A percentile compares a stretch with the other conserved stretches of the same genome.
These are phyloP conservation scores for Dioszegia crocea DNA, from an alignment of 768 basidiomycete species.

Conservation along the genomic window DNA sequence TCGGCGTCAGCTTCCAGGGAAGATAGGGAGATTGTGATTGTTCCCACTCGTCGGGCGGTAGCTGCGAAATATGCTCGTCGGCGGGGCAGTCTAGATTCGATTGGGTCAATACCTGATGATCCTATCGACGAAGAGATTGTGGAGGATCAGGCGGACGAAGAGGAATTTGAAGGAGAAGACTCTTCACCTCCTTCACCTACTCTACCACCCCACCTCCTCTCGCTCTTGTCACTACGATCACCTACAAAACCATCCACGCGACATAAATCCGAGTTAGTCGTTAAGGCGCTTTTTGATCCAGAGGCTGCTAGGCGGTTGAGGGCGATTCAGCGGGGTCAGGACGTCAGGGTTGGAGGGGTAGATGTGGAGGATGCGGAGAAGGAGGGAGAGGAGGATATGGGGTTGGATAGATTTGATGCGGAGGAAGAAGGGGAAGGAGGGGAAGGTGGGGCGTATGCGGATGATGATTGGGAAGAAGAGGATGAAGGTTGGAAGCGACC, in stretches of 20 bases:
- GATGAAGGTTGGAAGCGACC: constrained; percentile 40
- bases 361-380: constrained; percentile 16
- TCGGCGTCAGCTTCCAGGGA: constrained; percentile 17
- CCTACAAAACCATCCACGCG: constrained; percentile 8
- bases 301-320: constrained; percentile 13
- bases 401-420: constrained; percentile 2
- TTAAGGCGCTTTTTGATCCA: constrained; percentile 34
- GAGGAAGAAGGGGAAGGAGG: constrained; percentile 7
- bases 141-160: constrained; percentile 1
- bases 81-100: not conserved
- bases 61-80: not conserved
- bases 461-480: constrained; percentile 44
- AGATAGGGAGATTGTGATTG: constrained; percentile 22
- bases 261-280: constrained; percentile 14
- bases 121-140: not conserved
- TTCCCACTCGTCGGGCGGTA: constrained; percentile 15
- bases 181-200: constrained; percentile 6
- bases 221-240: constrained; percentile 21
- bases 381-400: constrained; percentile 6
- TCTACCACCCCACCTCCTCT: constrained; percentile 13
- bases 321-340: constrained; percentile 31
- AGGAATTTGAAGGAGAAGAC: constrained; percentile 1
- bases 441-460: constrained; percentile 13
- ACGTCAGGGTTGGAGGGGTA: constrained; percentile 13
- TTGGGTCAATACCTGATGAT: not conserved